Evolutionary conservation across 2,329 filamentous ascomycete genomes (phyloP).

Genomic region (Curvularia sp.): DNA sequence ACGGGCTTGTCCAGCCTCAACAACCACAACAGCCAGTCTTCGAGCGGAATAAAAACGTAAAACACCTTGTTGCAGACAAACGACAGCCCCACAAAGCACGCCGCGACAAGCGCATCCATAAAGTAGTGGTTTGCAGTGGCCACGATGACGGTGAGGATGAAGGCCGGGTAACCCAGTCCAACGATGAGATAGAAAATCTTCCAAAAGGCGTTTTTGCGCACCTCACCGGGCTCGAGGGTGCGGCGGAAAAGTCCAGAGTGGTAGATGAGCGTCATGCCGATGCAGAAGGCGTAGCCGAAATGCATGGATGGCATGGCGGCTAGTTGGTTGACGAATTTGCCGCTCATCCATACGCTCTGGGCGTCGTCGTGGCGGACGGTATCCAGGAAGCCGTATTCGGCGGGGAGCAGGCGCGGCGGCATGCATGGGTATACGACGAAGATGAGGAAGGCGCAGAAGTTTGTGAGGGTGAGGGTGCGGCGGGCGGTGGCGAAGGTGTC

Average conservation of each 20-base stretch:
- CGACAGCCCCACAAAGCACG: conserved; percentile 56
- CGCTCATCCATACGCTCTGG: conserved; percentile 56
- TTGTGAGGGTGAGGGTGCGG: conserved; percentile 59
- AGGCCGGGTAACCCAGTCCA: conserved; percentile 60
- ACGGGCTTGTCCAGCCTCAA: conserved; percentile 61
- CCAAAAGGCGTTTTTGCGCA: conserved; percentile 51
- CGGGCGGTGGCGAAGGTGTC: conserved; percentile 54
- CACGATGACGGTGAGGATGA: conserved; percentile 65
- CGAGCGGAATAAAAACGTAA: conserved; percentile 59
- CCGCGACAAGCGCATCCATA: conserved; percentile 61
- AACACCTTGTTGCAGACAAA: conserved; percentile 60
- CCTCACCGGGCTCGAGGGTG: conserved; percentile 52
- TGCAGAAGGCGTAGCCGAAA: conserved; percentile 63
- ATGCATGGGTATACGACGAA: conserved; percentile 62
- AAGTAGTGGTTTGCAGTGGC: conserved; percentile 69
- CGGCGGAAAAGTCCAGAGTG: conserved; percentile 59
- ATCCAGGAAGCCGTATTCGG: conserved; percentile 55
- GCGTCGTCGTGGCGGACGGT: conserved; percentile 57
- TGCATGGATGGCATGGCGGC: conserved; percentile 61
- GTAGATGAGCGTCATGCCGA: conserved; percentile 61
- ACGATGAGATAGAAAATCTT: conserved; percentile 55
- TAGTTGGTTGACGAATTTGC: conserved; percentile 56
- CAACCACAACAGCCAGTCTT: conserved; percentile 58
- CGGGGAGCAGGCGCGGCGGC: conserved; percentile 58
- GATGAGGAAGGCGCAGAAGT: conserved; percentile 61